Evolutionary conservation across 257 asterid species (phyloP).

Genomic region (Solanum habrochaites): DNA sequence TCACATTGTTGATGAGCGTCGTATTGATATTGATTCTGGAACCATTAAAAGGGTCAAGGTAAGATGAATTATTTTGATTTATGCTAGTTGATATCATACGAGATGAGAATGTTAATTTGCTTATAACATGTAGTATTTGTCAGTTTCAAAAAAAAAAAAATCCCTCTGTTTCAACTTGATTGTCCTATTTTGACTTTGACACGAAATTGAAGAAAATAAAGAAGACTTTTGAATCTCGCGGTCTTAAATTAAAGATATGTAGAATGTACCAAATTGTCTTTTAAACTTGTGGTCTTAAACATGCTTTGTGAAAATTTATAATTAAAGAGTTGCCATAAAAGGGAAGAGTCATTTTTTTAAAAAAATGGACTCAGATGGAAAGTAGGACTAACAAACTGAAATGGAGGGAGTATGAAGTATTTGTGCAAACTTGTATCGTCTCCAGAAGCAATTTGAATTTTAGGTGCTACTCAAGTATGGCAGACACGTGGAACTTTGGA

Average conservation of each 20-base stretch:
- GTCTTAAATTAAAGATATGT: background rate
- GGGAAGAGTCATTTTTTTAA: background rate
- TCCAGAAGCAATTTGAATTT: background rate
- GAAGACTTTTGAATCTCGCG: background rate
- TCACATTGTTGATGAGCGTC: constrained; percentile 62
- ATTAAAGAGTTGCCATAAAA: background rate
- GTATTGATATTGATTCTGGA: constrained; percentile 63
- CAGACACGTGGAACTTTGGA: background rate
- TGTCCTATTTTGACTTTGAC: background rate
- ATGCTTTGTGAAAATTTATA: background rate
- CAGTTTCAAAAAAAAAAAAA: background rate
- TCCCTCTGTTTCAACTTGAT: background rate
- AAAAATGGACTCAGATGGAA: background rate
- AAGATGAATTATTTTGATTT: constrained; percentile 10
- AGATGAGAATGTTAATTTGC: background rate
- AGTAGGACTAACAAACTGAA: background rate
- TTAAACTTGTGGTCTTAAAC: background rate
- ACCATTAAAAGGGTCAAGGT: constrained; percentile 59
- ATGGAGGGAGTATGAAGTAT: background rate
- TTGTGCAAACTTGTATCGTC: background rate
- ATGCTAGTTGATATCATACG: background rate
- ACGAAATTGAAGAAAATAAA: background rate
- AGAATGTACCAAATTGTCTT: background rate
- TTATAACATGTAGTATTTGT: background rate
- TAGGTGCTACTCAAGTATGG: background rate